These are phyloP conservation scores for Biscutella laevigata DNA, from an alignment of 441 rosid species.

Conservation along the genomic window DNA sequence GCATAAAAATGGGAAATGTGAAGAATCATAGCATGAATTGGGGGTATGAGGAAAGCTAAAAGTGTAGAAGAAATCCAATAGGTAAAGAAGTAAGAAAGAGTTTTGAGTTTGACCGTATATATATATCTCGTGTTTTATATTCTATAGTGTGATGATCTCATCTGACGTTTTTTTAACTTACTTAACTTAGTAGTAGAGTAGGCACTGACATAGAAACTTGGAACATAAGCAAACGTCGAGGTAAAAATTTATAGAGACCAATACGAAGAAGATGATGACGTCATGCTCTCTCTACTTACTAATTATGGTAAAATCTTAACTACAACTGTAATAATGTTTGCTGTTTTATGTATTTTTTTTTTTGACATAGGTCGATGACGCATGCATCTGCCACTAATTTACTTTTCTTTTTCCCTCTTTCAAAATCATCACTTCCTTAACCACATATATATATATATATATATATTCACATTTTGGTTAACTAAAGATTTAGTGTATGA, in stretches of 20 bases:
- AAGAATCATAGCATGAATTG: background rate
- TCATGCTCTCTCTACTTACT: conserved; percentile 10
- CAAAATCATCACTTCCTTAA: background rate
- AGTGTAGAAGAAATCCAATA: background rate
- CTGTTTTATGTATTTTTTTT: background rate
- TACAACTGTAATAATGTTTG: background rate
- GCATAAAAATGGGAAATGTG: background rate
- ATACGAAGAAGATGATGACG: conserved; percentile 6
- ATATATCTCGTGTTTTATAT: background rate
- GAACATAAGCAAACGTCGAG: conserved; percentile 18
- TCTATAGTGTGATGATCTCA: conserved; percentile 1
- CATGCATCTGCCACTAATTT: background rate
- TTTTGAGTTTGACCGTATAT: conserved; percentile 4
- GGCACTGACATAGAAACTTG: conserved; percentile 17
- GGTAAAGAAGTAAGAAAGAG: background rate
- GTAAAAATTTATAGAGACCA: conserved; percentile 4
- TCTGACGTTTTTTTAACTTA: too few species aligned
- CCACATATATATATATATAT: too few species aligned
- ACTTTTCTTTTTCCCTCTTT: background rate
- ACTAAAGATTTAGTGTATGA: too few species aligned
- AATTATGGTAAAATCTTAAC: conserved; percentile 10
- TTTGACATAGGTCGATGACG: conserved; percentile 5
- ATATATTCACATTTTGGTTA: too few species aligned
- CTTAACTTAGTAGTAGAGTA: conserved; percentile 13
- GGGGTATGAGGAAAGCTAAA: background rate